Evolutionary conservation across 352 stramenopile species (phyloP), one percentile per base, ranked within the genome.

Genomic region (Phytophthora hibernalis): DNA sequence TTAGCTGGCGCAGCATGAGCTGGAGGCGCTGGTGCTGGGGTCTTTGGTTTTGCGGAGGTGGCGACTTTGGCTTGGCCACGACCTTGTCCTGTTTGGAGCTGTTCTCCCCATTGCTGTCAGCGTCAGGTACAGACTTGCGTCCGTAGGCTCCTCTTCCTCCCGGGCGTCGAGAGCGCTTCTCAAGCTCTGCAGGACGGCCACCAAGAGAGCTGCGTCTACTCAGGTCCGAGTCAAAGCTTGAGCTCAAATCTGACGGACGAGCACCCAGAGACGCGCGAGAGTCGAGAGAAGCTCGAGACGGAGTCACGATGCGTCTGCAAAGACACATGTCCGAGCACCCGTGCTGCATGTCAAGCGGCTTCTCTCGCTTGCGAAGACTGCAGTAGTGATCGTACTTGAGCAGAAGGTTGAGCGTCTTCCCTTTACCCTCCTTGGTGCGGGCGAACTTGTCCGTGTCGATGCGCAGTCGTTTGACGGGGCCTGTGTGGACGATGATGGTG

Each of bases 401-500:
- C 40, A 89, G 63, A 35, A 89, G 8, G 37, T 85, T 79, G 31
- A 89, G 58, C 2, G 70, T 79, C 52, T 66, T 71, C 37, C 48
- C 65, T 20, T 72, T 61, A 16, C 65, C 65, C 63, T 82, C 73
- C 31, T 74, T 76, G 5, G 50, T 69, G 20, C 28, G 42, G 24
- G 65, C 52, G 6, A 60, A 67, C 54, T 67, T 61, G 51, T 78
- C 78, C 20, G 69, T 80, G 50, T 83, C 77, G 54, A 89, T 81
- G 15, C 71, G 71, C 9, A 87, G 65, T 13, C 77, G 80, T 35
- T 81, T 81, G 38, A 80, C 69, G 18, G 78, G 77, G 2, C 80
- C 77, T 45, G 74, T 83, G 65, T 92, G 83, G 30, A 92, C 74
- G 6, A 92, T 68, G 50, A 92, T 83, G 53, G 77, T 73, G 28